These are phyloP conservation scores for Ogataea glucozyma DNA, from an alignment of 805 yeast species.

Conservation along the genomic window DNA sequence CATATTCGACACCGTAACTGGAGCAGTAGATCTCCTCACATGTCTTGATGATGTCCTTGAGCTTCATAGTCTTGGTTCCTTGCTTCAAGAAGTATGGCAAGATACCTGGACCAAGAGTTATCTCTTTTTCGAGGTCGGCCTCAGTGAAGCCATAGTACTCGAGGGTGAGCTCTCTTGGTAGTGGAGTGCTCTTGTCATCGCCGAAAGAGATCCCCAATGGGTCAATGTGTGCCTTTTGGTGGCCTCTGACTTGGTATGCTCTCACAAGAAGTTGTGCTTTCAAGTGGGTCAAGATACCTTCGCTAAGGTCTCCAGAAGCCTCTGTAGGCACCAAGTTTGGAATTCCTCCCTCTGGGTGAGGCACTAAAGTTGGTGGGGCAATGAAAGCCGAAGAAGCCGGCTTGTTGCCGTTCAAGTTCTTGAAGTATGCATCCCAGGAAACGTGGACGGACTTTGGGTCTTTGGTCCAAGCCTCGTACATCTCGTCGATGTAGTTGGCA, in stretches of 20 bases:
- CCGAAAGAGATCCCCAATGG: conserved; percentile 93
- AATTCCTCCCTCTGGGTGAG: conserved; percentile 77
- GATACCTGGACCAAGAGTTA: conserved; percentile 96
- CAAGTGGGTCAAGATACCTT: conserved; percentile 81
- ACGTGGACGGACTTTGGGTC: conserved; percentile 92
- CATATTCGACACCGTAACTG: conserved; percentile 89
- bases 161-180: conserved; percentile 85
- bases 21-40: conserved; percentile 88
- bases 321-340: conserved; percentile 58
- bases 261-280: conserved; percentile 95
- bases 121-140: conserved; percentile 76
- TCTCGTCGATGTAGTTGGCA: conserved; percentile 94
- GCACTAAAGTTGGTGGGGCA: conserved; percentile 91
- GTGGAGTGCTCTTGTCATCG: conserved; percentile 48
- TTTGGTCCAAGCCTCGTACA: conserved; percentile 91
- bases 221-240: conserved; percentile 90
- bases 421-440: conserved; percentile 97
- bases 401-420: conserved; percentile 70
- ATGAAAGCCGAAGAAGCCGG: conserved; percentile 75
- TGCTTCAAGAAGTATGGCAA: conserved; percentile 82
- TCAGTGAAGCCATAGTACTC: conserved; percentile 92
- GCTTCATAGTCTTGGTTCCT: conserved; percentile 60
- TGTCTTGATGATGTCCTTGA: conserved; percentile 73
- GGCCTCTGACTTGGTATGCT: conserved; percentile 99
- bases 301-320: conserved; percentile 52